Percentiles rank a stretch among this genome's conserved stretches.
Evolutionary conservation across 345 rosid genomes (phyloP).

Genomic region (Garcia nutans): DNA sequence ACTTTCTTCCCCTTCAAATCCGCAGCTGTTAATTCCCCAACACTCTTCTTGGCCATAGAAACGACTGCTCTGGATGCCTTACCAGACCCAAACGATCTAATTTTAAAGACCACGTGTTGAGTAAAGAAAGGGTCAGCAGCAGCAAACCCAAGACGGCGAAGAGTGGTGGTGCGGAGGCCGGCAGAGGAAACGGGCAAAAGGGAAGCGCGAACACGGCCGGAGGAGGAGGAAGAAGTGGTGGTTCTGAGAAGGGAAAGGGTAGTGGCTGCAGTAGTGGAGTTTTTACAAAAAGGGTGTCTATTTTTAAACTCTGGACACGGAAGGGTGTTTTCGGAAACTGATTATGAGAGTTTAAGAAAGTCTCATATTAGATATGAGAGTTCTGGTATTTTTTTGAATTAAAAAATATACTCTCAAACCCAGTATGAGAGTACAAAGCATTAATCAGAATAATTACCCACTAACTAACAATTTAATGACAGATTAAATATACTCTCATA

Average conservation of each 20-base stretch:
- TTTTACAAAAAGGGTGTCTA: too few relatives aligned
- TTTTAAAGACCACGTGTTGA: conserved; percentile 46
- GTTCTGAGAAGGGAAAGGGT: conserved; percentile 60
- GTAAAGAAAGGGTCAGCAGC: conserved; percentile 51
- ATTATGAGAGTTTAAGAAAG: too few relatives aligned
- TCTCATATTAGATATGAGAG: too few relatives aligned
- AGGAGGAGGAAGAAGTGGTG: conserved; percentile 42
- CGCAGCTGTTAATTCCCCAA: conserved; percentile 64
- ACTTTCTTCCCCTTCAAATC: conserved; percentile 96
- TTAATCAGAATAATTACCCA: too few relatives aligned
- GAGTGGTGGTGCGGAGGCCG: conserved; percentile 27
- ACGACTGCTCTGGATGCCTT: conserved; percentile 50
- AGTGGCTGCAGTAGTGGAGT: conserved; percentile 62
- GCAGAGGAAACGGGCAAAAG: conserved; percentile 41
- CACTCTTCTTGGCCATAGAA: conserved; percentile 91
- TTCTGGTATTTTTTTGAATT: too few relatives aligned
- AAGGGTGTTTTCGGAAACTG: too few relatives aligned
- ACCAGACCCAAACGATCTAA: conserved; percentile 30
- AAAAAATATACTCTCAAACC: too few relatives aligned
- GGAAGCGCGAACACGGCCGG: conserved; percentile 40
- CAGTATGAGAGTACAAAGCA: too few relatives aligned
- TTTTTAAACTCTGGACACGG: too few relatives aligned
- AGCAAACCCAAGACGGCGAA: conserved; percentile 59
- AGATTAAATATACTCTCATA: too few relatives aligned
- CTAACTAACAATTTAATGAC: too few relatives aligned